These are phyloP conservation scores for Kuraishia cidri DNA, from an alignment of 805 yeast species.

Conservation along the genomic window DNA sequence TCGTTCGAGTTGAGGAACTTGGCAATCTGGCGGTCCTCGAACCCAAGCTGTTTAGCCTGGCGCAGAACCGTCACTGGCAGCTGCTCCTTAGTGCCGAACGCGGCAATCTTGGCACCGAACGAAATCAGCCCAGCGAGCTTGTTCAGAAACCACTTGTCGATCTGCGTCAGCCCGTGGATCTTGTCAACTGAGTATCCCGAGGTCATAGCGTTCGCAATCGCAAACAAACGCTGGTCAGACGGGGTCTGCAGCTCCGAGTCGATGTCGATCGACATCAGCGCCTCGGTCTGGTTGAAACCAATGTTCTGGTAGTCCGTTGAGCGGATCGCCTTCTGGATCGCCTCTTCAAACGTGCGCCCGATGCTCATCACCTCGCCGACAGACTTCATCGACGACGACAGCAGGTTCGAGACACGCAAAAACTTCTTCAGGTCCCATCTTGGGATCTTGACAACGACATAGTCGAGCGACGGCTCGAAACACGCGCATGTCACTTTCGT, in stretches of 20 bases:
- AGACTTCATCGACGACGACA: constrained; percentile 94
- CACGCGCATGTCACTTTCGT: constrained; percentile 92
- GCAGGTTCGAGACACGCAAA: constrained; percentile 79
- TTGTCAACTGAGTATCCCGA: constrained; percentile 87
- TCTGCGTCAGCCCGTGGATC: constrained; percentile 84
- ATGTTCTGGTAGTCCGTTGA: constrained; percentile 93
- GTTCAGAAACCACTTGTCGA: constrained; percentile 94
- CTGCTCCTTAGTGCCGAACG: constrained; percentile 47
- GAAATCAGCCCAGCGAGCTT: constrained; percentile 70
- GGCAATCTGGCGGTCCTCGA: constrained; percentile 95
- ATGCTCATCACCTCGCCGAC: constrained; percentile 99
- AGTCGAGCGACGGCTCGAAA: constrained; percentile 96
- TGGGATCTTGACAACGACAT: constrained; percentile 95
- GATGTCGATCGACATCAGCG: constrained; percentile 84
- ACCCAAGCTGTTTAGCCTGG: constrained; percentile 94
- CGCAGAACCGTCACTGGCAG: constrained; percentile 57
- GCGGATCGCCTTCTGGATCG: constrained; percentile 95
- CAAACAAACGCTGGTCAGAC: constrained; percentile 94
- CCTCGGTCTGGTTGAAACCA: constrained; percentile 83
- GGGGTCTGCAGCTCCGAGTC: constrained; percentile 94
- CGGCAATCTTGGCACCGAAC: constrained; percentile 55
- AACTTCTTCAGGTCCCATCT: constrained; percentile 98
- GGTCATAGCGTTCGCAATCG: constrained; percentile 89
- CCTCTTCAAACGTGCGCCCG: constrained; percentile 96
- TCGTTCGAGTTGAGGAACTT: constrained; percentile 82